phyloP scores from a whole-genome alignment of 148 eudicot species.

The Rhododendron mucronatum region DNA sequence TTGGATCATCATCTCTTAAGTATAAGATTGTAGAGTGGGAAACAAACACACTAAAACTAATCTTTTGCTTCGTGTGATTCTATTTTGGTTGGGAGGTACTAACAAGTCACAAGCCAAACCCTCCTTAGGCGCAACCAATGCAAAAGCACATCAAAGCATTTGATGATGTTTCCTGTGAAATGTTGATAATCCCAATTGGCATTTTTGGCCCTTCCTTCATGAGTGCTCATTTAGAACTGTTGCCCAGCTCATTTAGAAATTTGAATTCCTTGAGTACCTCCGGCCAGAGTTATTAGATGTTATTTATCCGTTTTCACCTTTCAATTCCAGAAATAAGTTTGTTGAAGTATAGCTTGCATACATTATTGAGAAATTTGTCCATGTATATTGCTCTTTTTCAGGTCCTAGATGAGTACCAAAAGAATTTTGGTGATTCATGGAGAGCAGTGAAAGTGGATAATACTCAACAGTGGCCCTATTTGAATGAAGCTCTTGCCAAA shows the following conservation, averaged over 20 bases:
- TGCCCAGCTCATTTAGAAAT: background rate
- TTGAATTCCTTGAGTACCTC: background rate
- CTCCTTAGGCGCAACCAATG: background rate
- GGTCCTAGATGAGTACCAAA: constrained; percentile 87
- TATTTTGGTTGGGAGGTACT: background rate
- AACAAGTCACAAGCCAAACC: background rate
- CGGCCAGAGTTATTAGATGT: background rate
- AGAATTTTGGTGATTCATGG: constrained; percentile 87
- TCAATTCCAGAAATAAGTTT: background rate
- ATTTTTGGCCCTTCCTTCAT: background rate
- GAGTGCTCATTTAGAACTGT: background rate
- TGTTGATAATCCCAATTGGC: background rate
- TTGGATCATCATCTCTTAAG: background rate
- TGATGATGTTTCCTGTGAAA: background rate
- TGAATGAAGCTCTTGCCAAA: constrained; percentile 70
- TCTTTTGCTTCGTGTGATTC: background rate
- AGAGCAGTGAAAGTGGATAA: constrained; percentile 50
- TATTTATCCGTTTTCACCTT: background rate
- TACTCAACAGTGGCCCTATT: constrained; percentile 76
- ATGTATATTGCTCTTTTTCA: constrained; percentile 11
- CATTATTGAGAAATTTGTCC: background rate
- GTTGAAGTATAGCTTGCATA: background rate
- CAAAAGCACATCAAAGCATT: background rate
- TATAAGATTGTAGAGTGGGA: background rate
- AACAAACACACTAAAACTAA: background rate